Evolutionary conservation across 106 monocot species (phyloP), one percentile per base, ranked within the genome.

Genomic region (Phalaenopsis equestris): DNA sequence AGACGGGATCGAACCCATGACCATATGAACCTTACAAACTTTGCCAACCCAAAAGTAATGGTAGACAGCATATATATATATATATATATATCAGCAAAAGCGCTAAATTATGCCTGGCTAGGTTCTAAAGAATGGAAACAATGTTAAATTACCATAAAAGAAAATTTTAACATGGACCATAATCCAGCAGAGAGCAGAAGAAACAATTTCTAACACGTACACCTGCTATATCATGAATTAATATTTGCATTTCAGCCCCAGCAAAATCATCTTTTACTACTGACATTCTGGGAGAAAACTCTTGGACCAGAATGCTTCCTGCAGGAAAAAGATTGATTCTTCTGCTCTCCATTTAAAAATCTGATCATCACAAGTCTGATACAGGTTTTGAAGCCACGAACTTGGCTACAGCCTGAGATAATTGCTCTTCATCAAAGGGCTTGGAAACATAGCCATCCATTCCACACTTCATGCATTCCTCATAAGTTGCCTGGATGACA

Each of bases 391-490:
- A 81, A 55, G 70, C 83, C 36, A 89, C 82, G 80, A 98, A 90
- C 79, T 87, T 92, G 16, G 92, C 89, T 1, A 98, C 90, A 0
- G 94, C 92, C 64, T 98, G 86, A 52, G 90, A 94, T 30, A 98
- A 86, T 72, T 90, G 94, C 67, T 90, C 86, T 81, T 90, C 94
- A 56, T 94, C 97, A 18, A 98, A 98, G 38, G 97, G 97, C 67
- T 98, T 98, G 15, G 97, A 94, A n/a, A 98, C 97, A n/a, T 98
- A 98, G 0, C 97, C 97, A 72, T 97, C 92, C 97, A 97, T 94
- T 61, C 97, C 97, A 43, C 84, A 89, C 79, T 94, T 97, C 86
- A 88, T 72, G 77, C 97, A 98, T 82, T 98, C 89, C 64, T 94
- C 97, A 23, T 94, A 84, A 4, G 97, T 98, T 73, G 97, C 94